phyloP scores from a whole-genome alignment of 352 stramenopile species.

The Globisporangium megalacanthum region DNA sequence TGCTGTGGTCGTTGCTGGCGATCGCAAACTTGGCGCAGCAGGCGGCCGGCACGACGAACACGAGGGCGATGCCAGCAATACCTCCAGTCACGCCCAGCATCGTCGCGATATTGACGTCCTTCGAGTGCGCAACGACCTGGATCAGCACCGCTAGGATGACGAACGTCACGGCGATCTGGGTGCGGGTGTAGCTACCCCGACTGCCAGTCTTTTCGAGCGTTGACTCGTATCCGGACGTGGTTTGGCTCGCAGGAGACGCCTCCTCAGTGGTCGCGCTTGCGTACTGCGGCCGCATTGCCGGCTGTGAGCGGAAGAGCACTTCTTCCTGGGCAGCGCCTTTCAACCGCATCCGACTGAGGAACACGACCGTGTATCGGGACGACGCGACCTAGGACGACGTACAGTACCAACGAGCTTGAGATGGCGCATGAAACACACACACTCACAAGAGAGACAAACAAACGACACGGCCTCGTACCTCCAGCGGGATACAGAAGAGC shows the following conservation, averaged over 20 bases:
- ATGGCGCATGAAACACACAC: slow-evolving; percentile 11
- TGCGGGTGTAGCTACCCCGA: slow-evolving; percentile 3
- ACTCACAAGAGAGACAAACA: not conserved
- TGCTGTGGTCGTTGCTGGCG: slow-evolving; percentile 15
- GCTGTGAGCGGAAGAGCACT: slow-evolving; percentile 36
- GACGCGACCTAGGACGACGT: slow-evolving; percentile 21
- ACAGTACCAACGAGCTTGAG: not conserved
- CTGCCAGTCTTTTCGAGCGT: slow-evolving; percentile 2
- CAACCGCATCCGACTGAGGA: slow-evolving; percentile 20
- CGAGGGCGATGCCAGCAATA: slow-evolving; percentile 29
- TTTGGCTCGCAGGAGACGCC: not conserved
- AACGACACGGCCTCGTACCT: slow-evolving; percentile 20
- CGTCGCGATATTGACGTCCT: slow-evolving; percentile 16
- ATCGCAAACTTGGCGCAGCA: slow-evolving; percentile 39
- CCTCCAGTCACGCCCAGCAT: slow-evolving; percentile 39
- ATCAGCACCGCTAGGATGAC: slow-evolving; percentile 25
- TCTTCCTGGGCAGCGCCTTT: slow-evolving; percentile 18
- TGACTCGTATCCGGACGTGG: not conserved
- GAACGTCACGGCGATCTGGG: slow-evolving; percentile 14
- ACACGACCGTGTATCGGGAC: slow-evolving; percentile 35
- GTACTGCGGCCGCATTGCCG: slow-evolving; percentile 1
- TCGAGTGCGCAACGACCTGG: slow-evolving; percentile 34
- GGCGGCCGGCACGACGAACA: slow-evolving; percentile 45
- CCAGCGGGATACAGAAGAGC: slow-evolving; percentile 35
- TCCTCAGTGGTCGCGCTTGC: slow-evolving; percentile 4